Evolutionary conservation across 106 monocot species (phyloP).

Genomic region (Allium fistulosum): DNA sequence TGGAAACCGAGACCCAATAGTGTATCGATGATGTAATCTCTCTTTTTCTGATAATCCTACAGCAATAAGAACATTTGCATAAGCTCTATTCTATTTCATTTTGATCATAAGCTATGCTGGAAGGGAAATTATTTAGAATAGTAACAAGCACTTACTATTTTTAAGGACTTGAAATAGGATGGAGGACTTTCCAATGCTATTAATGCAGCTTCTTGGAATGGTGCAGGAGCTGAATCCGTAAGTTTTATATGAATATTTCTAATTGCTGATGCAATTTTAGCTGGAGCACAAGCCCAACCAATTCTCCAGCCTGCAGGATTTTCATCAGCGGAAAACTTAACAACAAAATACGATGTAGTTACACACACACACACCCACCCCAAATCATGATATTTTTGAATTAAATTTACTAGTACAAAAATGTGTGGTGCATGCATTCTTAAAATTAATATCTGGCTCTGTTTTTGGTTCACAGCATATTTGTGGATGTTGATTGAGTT

Average conservation of each 20-base stretch:
- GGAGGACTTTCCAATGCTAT: constrained; percentile 50
- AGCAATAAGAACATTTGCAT: constrained; percentile 2
- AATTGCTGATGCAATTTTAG: constrained; percentile 69
- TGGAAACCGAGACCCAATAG: constrained; percentile 47
- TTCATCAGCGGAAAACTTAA: background rate
- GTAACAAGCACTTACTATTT: constrained; percentile 28
- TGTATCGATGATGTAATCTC: constrained; percentile 45
- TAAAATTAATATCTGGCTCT: too few relatives aligned
- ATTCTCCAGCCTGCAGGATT: constrained; percentile 72
- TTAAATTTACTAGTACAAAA: too few relatives aligned
- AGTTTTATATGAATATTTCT: constrained; percentile 74
- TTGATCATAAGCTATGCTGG: background rate
- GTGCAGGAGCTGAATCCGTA: constrained; percentile 91
- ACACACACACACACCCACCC: too few relatives aligned
- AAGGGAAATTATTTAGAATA: background rate
- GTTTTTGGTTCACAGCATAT: too few relatives aligned
- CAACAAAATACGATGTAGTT: too few relatives aligned
- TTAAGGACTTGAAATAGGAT: constrained; percentile 45
- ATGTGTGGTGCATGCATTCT: too few relatives aligned
- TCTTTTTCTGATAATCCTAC: constrained; percentile 78
- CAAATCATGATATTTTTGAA: too few relatives aligned
- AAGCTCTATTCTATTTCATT: background rate
- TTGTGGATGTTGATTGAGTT: too few relatives aligned
- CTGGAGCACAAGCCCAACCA: constrained; percentile 82
- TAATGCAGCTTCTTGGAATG: constrained; percentile 93